Evolutionary conservation across 1,139 yeast genomes (phyloP).

Genomic region (Kodamaea plutei): DNA sequence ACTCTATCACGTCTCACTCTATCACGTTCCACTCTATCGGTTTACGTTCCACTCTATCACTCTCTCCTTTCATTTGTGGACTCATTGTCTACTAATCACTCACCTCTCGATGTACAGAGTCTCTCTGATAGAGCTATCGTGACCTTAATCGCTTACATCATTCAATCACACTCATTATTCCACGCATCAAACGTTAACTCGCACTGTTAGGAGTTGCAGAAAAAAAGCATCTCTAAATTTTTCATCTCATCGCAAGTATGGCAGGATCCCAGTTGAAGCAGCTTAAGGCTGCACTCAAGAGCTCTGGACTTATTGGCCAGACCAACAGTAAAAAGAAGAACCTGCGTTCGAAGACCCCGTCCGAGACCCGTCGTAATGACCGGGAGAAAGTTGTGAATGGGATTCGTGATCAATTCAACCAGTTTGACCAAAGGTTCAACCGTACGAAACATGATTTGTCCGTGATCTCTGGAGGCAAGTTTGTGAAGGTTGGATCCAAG

Average conservation of each 20-base stretch:
- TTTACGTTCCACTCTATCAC: no score
- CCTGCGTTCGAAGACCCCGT: conserved; percentile 54
- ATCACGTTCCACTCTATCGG: no score
- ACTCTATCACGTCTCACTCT: no score
- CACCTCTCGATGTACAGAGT: no score
- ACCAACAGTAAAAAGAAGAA: conserved; percentile 57
- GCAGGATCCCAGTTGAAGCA: conserved; percentile 88
- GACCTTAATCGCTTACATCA: no score
- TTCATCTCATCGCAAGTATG: conserved; percentile 42
- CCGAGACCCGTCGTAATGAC: conserved; percentile 68
- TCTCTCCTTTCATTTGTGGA: no score
- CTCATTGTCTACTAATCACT: no score
- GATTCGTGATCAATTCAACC: conserved; percentile 81
- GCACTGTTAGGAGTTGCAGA: no score
- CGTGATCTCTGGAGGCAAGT: conserved; percentile 48
- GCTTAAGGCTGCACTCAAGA: conserved; percentile 70
- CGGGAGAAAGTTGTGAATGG: conserved; percentile 50
- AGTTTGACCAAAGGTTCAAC: conserved; percentile 76
- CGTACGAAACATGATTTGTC: conserved; percentile 66
- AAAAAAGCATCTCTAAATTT: no score
- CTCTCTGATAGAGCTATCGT: no score
- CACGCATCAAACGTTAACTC: no score
- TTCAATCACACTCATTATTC: no score
- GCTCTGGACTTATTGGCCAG: conserved; percentile 80
- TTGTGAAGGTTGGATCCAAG: conserved; percentile 54